Evolutionary conservation across 306 rosid species (phyloP).

Genomic region (Phaseolus lunatus): DNA sequence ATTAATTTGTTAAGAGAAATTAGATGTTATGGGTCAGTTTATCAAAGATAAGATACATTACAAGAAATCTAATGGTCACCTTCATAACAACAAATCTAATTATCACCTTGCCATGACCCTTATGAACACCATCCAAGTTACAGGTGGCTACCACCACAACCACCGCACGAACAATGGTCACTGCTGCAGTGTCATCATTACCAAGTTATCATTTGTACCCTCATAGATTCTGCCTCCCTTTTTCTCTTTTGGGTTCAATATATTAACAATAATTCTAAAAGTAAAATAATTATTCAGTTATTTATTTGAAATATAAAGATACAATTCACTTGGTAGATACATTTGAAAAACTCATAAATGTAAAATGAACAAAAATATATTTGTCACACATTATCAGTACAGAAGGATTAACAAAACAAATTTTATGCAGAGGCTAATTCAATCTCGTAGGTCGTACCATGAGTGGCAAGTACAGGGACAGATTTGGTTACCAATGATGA

Average conservation of each 20-base stretch:
- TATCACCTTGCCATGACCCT: too few species aligned
- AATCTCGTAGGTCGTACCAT: not conserved
- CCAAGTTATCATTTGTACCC: too few species aligned
- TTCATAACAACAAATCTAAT: too few species aligned
- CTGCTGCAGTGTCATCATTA: too few species aligned
- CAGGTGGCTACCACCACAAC: too few species aligned
- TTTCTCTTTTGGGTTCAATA: not conserved
- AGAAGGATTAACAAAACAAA: not conserved
- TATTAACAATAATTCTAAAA: not conserved
- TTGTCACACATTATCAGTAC: not conserved
- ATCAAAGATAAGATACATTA: too few species aligned
- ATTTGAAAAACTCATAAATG: not conserved
- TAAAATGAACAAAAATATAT: not conserved
- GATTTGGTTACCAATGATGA: not conserved
- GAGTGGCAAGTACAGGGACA: not conserved
- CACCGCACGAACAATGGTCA: too few species aligned
- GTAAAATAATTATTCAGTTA: not conserved
- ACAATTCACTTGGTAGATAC: not conserved
- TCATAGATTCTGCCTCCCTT: too few species aligned
- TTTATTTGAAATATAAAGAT: not conserved
- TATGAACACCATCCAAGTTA: too few species aligned
- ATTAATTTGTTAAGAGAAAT: too few species aligned
- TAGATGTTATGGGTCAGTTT: too few species aligned
- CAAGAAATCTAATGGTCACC: too few species aligned
- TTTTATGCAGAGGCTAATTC: constrained; percentile 1